Conservation (phyloP, 345 rosid genomes). For the Euphorbia peplus region DNA sequence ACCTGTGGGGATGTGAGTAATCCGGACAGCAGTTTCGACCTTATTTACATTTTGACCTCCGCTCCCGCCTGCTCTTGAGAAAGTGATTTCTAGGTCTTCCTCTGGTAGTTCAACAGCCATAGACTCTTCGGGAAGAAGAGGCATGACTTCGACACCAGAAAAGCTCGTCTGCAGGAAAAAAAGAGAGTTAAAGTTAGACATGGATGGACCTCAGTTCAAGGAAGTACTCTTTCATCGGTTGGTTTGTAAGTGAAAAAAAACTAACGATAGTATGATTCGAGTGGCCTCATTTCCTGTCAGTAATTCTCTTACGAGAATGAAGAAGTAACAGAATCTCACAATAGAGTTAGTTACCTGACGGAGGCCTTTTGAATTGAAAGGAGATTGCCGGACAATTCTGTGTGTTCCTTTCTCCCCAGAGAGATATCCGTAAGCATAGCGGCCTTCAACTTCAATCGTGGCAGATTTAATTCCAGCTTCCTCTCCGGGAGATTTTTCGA, state of each 20-base stretch:
- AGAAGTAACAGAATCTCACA: neutral
- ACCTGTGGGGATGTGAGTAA: conserved; percentile 85
- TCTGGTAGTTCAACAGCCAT: conserved; percentile 70
- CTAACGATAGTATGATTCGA: neutral
- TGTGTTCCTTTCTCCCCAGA: conserved; percentile 98
- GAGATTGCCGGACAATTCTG: conserved; percentile 91
- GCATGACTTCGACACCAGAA: conserved; percentile 91
- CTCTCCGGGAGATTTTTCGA: conserved; percentile 86
- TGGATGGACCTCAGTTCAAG: neutral
- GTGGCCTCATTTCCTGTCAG: neutral
- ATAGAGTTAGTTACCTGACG: conserved; percentile 65
- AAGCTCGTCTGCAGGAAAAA: conserved; percentile 65
- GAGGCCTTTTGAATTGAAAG: conserved; percentile 94
- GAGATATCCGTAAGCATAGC: conserved; percentile 85
- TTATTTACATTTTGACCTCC: conserved; percentile 98
- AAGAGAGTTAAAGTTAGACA: conserved; percentile 19
- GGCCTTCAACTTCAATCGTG: conserved; percentile 80
- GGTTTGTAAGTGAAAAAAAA: neutral
- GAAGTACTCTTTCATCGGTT: neutral
- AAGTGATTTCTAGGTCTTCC: conserved; percentile 78
- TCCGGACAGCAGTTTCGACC: conserved; percentile 90
- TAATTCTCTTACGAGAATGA: neutral
- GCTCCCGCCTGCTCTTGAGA: conserved; percentile 93
- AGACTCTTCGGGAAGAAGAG: conserved; percentile 86
- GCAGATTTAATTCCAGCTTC: conserved; percentile 98